Evolutionary conservation across 2,329 filamentous ascomycete genomes (phyloP), one percentile per base, ranked within the genome.

Genomic region (Pseudogymnoascus sp.): DNA sequence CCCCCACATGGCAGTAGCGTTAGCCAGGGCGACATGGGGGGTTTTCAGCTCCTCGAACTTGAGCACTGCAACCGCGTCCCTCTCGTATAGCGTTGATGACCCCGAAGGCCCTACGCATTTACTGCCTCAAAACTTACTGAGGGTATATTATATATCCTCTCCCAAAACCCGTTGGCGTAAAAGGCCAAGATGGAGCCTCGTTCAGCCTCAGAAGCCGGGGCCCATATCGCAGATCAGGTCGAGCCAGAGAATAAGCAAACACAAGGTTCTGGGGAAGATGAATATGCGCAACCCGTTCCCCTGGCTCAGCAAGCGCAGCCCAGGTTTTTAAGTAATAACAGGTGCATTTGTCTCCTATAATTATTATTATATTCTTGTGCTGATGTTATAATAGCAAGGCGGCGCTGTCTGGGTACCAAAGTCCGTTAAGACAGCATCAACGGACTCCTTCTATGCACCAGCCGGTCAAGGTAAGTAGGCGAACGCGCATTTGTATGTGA

Each of bases 381-480:
- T 57, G 51, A 57, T 61, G 23, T 39, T 23, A 29, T 16, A 37
- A 26, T n/a, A 42, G 59, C 59, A 61, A 42, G 16, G 10, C 23
- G 21, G 85, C 84, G 61, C 76, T 77, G 51, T 70, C 72, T 11
- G 66, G 68, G 39, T 74, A 73, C 81, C 84, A 68, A 67, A 86
- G 82, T 70, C 86, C 85, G n/a, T 77, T 86, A 60, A 80, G 86
- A 75, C 86, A 89, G 73, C 85, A 88, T 75, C 80, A 78, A 68
- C 82, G 86, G 66, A 81, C 81, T 62, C 81, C 83, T 61, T 87
- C 85, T 62, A 78, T 80, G 54, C 82, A 83, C 57, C 80, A 82
- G 73, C 79, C 78, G 69, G 85, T 89, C 66, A 89, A 89, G 78
- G 83, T 85, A 69, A 64, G 74, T 71, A 31, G 23, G 10, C 37